phyloP scores from a whole-genome alignment of 2,329 filamentous ascomycete species.

The Pestalotiopsis sp. region DNA sequence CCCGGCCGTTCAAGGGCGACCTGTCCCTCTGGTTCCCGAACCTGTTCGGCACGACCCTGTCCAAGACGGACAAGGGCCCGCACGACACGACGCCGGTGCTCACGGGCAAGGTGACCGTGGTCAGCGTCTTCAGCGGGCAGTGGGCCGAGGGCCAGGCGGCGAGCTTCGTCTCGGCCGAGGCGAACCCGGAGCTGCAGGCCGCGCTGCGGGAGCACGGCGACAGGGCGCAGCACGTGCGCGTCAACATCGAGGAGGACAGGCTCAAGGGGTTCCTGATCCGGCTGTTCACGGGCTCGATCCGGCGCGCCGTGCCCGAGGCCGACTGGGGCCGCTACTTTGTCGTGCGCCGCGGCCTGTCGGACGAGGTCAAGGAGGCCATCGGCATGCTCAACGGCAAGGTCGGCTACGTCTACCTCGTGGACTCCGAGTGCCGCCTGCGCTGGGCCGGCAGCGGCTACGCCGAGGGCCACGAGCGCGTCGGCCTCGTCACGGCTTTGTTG shows the following conservation, averaged over 20 bases:
- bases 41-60: conserved; percentile 77
- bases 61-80: conserved; percentile 51
- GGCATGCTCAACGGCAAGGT: conserved; percentile 86
- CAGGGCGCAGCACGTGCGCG: conserved; percentile 74
- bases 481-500: conserved; percentile 65
- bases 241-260: conserved; percentile 86
- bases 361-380: conserved; percentile 64
- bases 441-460: conserved; percentile 86
- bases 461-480: conserved; percentile 66
- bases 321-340: conserved; percentile 66
- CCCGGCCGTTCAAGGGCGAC: conserved; percentile 80
- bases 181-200: conserved; percentile 71
- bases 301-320: conserved; percentile 49
- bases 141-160: conserved; percentile 85
- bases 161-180: conserved; percentile 66
- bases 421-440: conserved; percentile 83
- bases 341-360: conserved; percentile 59
- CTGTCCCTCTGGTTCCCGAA: conserved; percentile 93
- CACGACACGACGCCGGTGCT: conserved; percentile 77
- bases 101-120: conserved; percentile 72
- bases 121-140: conserved; percentile 77
- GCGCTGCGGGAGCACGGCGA: conserved; percentile 56
- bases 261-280: conserved; percentile 64
- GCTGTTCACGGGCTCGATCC: conserved; percentile 57
- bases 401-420: conserved; percentile 90